Conservation (phyloP, 805 yeast genomes). For the Schwanniomyces vanrijiae region DNA sequence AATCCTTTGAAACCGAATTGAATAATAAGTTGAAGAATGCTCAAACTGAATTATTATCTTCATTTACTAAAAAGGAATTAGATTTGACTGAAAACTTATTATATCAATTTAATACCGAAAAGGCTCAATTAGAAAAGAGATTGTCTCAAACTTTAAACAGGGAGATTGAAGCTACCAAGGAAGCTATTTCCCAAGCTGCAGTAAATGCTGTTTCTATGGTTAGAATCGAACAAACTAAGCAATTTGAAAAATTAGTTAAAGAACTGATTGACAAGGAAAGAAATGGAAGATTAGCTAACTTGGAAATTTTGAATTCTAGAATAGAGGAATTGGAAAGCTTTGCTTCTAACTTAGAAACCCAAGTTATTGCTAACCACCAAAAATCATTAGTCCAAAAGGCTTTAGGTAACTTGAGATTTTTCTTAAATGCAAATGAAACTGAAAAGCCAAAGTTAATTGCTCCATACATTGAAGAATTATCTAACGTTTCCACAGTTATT, state of each 20-base stretch:
- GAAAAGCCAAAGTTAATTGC: slow-evolving; percentile 25
- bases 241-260: slow-evolving; percentile 31
- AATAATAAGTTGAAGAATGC: slow-evolving; percentile 32
- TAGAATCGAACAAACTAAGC: slow-evolving; percentile 66
- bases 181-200: slow-evolving; percentile 66
- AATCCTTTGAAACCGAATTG: slow-evolving; percentile 36
- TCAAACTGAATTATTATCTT: slow-evolving; percentile 39
- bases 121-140: slow-evolving; percentile 57
- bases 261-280: slow-evolving; percentile 49
- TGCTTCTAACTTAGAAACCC: slow-evolving; percentile 42
- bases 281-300: slow-evolving; percentile 70
- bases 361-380: slow-evolving; percentile 32
- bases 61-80: slow-evolving; percentile 49
- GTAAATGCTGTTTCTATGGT: slow-evolving; percentile 69
- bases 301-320: slow-evolving; percentile 58
- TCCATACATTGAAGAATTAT: slow-evolving; percentile 41
- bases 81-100: slow-evolving; percentile 59
- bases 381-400: slow-evolving; percentile 32
- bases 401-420: slow-evolving; percentile 31
- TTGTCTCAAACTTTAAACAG: slow-evolving; percentile 55
- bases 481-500: slow-evolving; percentile 17
- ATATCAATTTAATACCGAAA: slow-evolving; percentile 61
- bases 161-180: slow-evolving; percentile 69
- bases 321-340: slow-evolving; percentile 57
- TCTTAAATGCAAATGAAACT: slow-evolving; percentile 20